A percentile compares a stretch with the other conserved stretches of the same genome.
These are phyloP conservation scores for Clonostachys chloroleuca DNA, from an alignment of 2,329 filamentous ascomycete species.

Conservation along the genomic window DNA sequence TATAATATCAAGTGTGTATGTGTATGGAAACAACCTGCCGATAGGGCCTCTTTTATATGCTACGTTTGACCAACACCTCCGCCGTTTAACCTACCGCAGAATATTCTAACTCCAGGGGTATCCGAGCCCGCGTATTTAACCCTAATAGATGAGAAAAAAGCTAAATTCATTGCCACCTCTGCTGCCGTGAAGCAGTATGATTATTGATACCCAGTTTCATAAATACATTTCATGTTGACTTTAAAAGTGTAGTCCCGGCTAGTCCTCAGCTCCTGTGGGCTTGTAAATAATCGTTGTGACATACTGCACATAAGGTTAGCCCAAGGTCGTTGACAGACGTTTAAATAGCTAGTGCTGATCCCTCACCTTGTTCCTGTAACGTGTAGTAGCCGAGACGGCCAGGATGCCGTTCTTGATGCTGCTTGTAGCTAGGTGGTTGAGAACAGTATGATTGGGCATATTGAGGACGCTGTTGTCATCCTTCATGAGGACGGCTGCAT, in stretches of 20 bases:
- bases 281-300: slow-evolving; percentile 98
- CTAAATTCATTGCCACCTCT: no score
- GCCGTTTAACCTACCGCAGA: no score
- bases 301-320: slow-evolving; percentile 54
- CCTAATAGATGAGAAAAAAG: no score
- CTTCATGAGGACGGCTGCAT: slow-evolving; percentile 87
- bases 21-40: no score
- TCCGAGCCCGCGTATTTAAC: no score
- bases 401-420: slow-evolving; percentile 97
- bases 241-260: slow-evolving; percentile 2
- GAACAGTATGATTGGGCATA: slow-evolving; percentile 93
- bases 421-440: slow-evolving; percentile 95
- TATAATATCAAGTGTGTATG: no score
- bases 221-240: not conserved
- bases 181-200: no score
- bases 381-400: slow-evolving; percentile 93
- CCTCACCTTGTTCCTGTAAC: slow-evolving; percentile 88
- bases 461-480: slow-evolving; percentile 96
- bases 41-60: no score
- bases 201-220: no score
- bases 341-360: not conserved
- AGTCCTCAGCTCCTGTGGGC: slow-evolving; percentile 61
- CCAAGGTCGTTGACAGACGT: not conserved
- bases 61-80: no score
- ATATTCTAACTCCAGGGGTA: no score